Evolutionary conservation across 2,329 filamentous ascomycete genomes (phyloP), one percentile per base, ranked within the genome.

Genomic region (Botrytis cinerea): DNA sequence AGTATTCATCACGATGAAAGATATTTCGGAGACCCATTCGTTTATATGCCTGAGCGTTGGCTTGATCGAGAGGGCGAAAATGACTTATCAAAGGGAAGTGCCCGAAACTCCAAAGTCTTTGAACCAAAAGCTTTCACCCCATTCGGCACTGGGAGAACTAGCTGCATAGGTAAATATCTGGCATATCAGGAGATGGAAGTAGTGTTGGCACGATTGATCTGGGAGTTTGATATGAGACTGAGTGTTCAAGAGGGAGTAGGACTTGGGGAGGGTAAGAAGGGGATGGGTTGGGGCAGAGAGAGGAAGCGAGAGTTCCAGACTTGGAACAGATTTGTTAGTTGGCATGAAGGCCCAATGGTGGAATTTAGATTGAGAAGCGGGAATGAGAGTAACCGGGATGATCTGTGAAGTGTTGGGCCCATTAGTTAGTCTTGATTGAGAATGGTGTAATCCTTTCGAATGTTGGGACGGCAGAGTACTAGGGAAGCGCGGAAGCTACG

Each of bases 171-270:
- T 22, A 71, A 73, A 25, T n/a, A 40, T 9, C 38, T 71, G 8
- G 72, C 59, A 4, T 46, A 51, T 73, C 32, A 43, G 43, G 67
- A 71, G 59, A 59, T 71, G 70, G n/a, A 20, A 76, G 76, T 61
- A 66, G 73, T 28, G 68, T 74, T 61, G 16, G 60, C 45, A 6
- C 40, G 43, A 25, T 51, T 72, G 25, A 64, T 66, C 22, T 72
- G 70, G 70, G 6, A 38, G 25, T 71, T 64, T 25, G 70, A 71
- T 14, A 71, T 71, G 70, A 51, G 60, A 40, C 22, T 62, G 28
- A 48, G 69, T 16, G 28, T 2, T 12, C n/a, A 46, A 12, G 8
- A 63, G 18, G 32, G 45, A 18, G 63, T 38, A 16, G 46, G 46
- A 12, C 22, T 73, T 28, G 66, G 66, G 10, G 57, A 62, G 48